phyloP scores from a whole-genome alignment of 2,329 filamentous ascomycete species.

The Lizonia empirigonia region DNA sequence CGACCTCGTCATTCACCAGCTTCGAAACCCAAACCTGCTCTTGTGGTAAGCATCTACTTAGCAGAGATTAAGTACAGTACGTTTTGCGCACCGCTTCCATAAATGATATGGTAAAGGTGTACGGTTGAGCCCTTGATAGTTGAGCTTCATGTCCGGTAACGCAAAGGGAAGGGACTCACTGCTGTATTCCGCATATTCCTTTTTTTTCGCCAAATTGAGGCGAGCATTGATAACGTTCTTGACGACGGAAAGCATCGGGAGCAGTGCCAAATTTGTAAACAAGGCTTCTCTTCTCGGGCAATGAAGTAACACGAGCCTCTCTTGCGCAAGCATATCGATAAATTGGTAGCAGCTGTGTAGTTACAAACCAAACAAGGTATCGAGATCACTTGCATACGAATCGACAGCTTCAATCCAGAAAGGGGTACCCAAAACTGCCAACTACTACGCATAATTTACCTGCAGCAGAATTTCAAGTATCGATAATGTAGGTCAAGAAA shows the following conservation, averaged over 20 bases:
- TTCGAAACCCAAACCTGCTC: not conserved
- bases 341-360: slow-evolving; percentile 7
- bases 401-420: too few relatives aligned
- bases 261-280: slow-evolving; percentile 12
- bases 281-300: slow-evolving; percentile 9
- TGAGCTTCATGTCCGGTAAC: slow-evolving; percentile 7
- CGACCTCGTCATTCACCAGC: not conserved
- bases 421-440: too few relatives aligned
- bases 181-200: not conserved
- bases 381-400: too few relatives aligned
- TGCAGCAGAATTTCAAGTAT: too few relatives aligned
- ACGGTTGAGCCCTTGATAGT: slow-evolving; percentile 13
- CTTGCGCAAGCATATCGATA: slow-evolving; percentile 8
- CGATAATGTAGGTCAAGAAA: too few relatives aligned
- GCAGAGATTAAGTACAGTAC: not conserved
- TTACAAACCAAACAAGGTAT: slow-evolving; percentile 4
- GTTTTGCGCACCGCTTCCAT: slow-evolving; percentile 5
- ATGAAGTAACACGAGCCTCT: slow-evolving; percentile 9
- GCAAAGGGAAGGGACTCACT: slow-evolving; percentile 17
- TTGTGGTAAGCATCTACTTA: not conserved
- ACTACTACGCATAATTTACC: too few relatives aligned
- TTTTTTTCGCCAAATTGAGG: slow-evolving; percentile 7
- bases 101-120: slow-evolving; percentile 18
- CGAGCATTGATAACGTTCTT: slow-evolving; percentile 7
- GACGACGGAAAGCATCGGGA: slow-evolving; percentile 12